Evolutionary conservation across 768 basidiomycete species (phyloP).

Genomic region (Phallus indusiatus): DNA sequence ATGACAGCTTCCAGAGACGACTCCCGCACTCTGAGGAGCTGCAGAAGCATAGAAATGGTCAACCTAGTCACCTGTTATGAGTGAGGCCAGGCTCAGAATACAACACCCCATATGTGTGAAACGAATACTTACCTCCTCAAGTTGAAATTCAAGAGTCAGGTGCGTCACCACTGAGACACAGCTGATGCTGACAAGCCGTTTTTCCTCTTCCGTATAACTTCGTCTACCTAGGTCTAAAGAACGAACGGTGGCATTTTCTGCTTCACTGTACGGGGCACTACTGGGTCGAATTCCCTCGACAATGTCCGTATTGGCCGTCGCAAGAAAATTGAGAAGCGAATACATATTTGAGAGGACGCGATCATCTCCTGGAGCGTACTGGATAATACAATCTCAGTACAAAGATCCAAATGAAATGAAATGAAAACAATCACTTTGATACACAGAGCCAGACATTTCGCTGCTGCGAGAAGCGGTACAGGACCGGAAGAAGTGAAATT

Average conservation of each 20-base stretch:
- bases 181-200: conserved; percentile 74
- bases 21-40: conserved; percentile 77
- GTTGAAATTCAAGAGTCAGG: conserved; percentile 77
- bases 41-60: conserved; percentile 87
- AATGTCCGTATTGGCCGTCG: conserved; percentile 47
- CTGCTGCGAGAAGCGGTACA: conserved; percentile 73
- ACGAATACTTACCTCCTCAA: conserved; percentile 55
- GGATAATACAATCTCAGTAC: not conserved
- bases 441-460: conserved; percentile 84
- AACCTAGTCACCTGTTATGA: conserved; percentile 61
- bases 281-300: conserved; percentile 58
- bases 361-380: conserved; percentile 67
- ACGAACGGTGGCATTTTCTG: conserved; percentile 43
- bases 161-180: conserved; percentile 87
- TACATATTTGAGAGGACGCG: conserved; percentile 94
- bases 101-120: not conserved
- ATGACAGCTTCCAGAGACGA: conserved; percentile 86
- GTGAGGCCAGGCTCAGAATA: not conserved
- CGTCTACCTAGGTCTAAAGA: conserved; percentile 55
- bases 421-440: conserved; percentile 49
- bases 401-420: not conserved
- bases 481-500: conserved; percentile 72
- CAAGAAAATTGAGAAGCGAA: conserved; percentile 87
- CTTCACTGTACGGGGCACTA: conserved; percentile 21
- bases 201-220: conserved; percentile 75